These are phyloP conservation scores for Gleditsia sinensis DNA, from an alignment of 306 rosid genomes.

Conservation along the genomic window DNA sequence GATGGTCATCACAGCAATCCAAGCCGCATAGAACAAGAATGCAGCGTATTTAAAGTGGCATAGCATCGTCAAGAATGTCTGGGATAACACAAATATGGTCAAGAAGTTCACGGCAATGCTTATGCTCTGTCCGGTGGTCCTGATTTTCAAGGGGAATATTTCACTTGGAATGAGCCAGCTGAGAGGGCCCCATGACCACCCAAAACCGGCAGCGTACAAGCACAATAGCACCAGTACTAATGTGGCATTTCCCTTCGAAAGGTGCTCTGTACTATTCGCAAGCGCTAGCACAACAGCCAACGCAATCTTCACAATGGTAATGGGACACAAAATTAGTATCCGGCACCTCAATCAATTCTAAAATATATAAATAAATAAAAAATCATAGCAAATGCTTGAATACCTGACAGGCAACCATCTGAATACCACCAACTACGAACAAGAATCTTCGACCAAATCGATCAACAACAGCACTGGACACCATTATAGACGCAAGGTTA, in stretches of 20 bases:
- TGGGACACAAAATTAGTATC: background rate
- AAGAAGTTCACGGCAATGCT: conserved; percentile 53
- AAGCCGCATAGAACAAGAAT: conserved; percentile 63
- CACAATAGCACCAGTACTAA: conserved; percentile 56
- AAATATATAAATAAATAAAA: no score
- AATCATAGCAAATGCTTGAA: no score
- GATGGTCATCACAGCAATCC: conserved; percentile 60
- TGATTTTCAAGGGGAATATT: conserved; percentile 60
- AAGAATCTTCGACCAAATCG: conserved; percentile 65
- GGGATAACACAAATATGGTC: conserved; percentile 53
- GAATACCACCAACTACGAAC: conserved; percentile 61
- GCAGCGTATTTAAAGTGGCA: conserved; percentile 69
- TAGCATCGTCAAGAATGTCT: conserved; percentile 67
- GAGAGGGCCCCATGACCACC: conserved; percentile 80
- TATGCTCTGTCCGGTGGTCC: conserved; percentile 64
- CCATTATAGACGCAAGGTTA: conserved; percentile 48
- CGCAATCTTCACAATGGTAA: conserved; percentile 40
- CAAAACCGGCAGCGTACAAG: conserved; percentile 63
- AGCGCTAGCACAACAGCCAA: conserved; percentile 50
- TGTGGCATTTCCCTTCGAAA: conserved; percentile 45
- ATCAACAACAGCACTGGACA: conserved; percentile 59
- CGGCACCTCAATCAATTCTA: no score
- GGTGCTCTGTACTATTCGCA: conserved; percentile 40
- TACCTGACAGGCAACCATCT: conserved; percentile 64
- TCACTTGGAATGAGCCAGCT: conserved; percentile 77